phyloP scores from a whole-genome alignment of 345 rosid genomes.

The Linum usitatissimum region DNA sequence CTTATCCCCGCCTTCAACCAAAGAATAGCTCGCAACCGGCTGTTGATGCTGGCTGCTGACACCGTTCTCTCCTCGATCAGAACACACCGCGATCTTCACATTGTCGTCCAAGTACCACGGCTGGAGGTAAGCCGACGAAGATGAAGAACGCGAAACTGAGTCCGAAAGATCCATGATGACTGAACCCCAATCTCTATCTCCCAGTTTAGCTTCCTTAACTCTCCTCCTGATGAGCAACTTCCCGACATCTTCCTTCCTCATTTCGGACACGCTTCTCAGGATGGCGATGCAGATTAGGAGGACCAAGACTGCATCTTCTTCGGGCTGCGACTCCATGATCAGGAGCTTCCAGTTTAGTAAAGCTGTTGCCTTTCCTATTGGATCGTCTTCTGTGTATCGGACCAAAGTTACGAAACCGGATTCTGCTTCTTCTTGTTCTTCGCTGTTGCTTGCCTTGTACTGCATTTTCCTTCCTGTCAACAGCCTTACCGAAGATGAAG shows the following conservation, averaged over 20 bases:
- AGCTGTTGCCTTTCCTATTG: slow-evolving; percentile 58
- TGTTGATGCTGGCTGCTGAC: slow-evolving; percentile 22
- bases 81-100: slow-evolving; percentile 23
- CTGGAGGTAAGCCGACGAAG: slow-evolving; percentile 36
- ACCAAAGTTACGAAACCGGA: slow-evolving; percentile 46
- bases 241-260: slow-evolving; percentile 58
- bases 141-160: too few species aligned
- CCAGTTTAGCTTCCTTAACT: slow-evolving; percentile 51
- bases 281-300: slow-evolving; percentile 58
- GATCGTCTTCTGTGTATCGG: slow-evolving; percentile 52
- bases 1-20: slow-evolving; percentile 60
- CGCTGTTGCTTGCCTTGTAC: slow-evolving; percentile 22
- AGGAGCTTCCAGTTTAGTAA: slow-evolving; percentile 71
- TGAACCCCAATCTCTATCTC: slow-evolving; percentile 78
- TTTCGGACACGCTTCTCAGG: slow-evolving; percentile 54
- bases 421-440: slow-evolving; percentile 20
- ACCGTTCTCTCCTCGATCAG: slow-evolving; percentile 16
- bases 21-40: slow-evolving; percentile 35
- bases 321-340: slow-evolving; percentile 51
- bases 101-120: slow-evolving; percentile 73
- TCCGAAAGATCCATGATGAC: slow-evolving; percentile 27
- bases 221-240: slow-evolving; percentile 50
- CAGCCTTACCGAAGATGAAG: slow-evolving; percentile 30
- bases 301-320: slow-evolving; percentile 62
- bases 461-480: slow-evolving; percentile 62